Conservation (phyloP, 1,284 basidiomycete species). For the Melampsora americana region DNA sequence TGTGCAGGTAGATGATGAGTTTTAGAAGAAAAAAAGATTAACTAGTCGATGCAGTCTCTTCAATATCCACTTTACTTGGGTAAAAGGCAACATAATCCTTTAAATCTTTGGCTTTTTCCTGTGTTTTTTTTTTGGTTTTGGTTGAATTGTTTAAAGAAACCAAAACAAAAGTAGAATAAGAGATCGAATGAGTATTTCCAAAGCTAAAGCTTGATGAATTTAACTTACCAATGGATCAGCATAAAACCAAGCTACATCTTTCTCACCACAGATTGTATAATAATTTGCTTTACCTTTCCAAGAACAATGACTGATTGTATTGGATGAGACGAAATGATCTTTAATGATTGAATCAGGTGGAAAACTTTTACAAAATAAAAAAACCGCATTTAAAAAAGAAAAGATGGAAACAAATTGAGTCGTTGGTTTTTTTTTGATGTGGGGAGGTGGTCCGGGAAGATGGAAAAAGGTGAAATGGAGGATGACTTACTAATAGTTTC, state of each 20-base stretch:
- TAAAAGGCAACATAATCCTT: slow-evolving; percentile 52
- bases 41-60: slow-evolving; percentile 3
- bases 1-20: no score
- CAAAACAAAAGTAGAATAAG: neutral
- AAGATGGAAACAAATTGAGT: no score
- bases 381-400: no score
- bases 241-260: slow-evolving; percentile 49
- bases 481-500: slow-evolving; percentile 9
- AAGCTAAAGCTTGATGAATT: no score
- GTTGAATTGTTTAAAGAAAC: neutral
- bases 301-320: slow-evolving; percentile 23
- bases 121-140: slow-evolving; percentile 32
- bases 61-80: slow-evolving; percentile 51
- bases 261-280: slow-evolving; percentile 42
- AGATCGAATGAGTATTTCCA: no score
- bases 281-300: slow-evolving; percentile 47
- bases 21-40: neutral
- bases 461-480: no score
- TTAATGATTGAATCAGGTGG: slow-evolving; percentile 1
- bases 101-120: slow-evolving; percentile 49
- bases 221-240: slow-evolving; percentile 32
- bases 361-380: neutral
- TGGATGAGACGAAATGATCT: neutral
- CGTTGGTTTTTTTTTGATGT: neutral
- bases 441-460: neutral